These are phyloP conservation scores for Phytophthora pseudosyringae DNA, from an alignment of 352 stramenopile species.

Conservation along the genomic window DNA sequence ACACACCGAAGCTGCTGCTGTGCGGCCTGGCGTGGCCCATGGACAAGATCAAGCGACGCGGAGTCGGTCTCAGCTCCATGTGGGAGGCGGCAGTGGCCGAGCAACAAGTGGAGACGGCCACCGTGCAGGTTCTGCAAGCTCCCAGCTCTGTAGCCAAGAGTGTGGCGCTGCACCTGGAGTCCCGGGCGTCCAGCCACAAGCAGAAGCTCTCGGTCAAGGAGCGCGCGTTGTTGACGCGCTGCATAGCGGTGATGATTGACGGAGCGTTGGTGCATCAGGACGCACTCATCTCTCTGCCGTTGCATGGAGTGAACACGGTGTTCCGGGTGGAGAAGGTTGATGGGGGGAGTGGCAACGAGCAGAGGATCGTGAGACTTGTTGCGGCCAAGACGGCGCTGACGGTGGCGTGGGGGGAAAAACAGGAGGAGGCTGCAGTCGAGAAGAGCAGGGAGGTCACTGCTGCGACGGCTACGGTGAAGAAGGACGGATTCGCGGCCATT, in stretches of 20 bases:
- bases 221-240: slow-evolving; percentile 53
- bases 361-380: slow-evolving; percentile 31
- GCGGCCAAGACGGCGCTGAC: slow-evolving; percentile 38
- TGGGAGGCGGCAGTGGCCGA: slow-evolving; percentile 60
- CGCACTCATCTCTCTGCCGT: slow-evolving; percentile 60
- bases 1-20: slow-evolving; percentile 42
- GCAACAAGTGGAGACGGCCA: slow-evolving; percentile 28
- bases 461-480: slow-evolving; percentile 3
- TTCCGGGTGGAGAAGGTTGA: slow-evolving; percentile 53
- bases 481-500: slow-evolving; percentile 66
- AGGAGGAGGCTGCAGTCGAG: background rate
- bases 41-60: slow-evolving; percentile 70
- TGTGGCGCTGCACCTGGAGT: slow-evolving; percentile 49
- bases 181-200: slow-evolving; percentile 29
- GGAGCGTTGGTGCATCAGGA: slow-evolving; percentile 60
- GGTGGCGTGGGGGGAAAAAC: slow-evolving; percentile 28
- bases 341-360: slow-evolving; percentile 2
- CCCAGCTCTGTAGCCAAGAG: slow-evolving; percentile 24
- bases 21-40: slow-evolving; percentile 76
- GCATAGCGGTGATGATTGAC: slow-evolving; percentile 71
- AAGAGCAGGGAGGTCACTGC: background rate
- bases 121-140: slow-evolving; percentile 35
- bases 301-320: slow-evolving; percentile 64
- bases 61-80: slow-evolving; percentile 72
- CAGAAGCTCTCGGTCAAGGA: slow-evolving; percentile 63